Percentiles rank a stretch among this genome's conserved stretches.
Evolutionary conservation across 2,329 filamentous ascomycete species (phyloP).

Genomic region (Paecilomyces variotii): DNA sequence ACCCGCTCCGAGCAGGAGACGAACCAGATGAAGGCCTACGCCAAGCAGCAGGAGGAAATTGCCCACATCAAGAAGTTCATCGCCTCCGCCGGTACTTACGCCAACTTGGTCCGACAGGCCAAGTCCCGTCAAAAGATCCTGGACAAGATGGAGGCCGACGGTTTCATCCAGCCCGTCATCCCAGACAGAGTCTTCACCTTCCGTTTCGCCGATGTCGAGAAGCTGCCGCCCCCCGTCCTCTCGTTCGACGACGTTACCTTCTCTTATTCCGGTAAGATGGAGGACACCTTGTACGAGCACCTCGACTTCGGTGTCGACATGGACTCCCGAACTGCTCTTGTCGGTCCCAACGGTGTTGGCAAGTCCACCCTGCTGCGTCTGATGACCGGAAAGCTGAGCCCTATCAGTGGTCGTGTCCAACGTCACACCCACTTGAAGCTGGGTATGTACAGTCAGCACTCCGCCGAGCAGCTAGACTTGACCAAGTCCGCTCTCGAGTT

Average conservation of each 20-base stretch:
- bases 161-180: constrained; percentile 87
- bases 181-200: constrained; percentile 89
- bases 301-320: constrained; percentile 98
- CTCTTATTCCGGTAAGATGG: constrained; percentile 83
- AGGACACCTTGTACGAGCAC: constrained; percentile 93
- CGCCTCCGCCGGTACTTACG: constrained; percentile 97
- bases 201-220: constrained; percentile 97
- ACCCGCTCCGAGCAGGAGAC: constrained; percentile 87
- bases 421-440: constrained; percentile 98
- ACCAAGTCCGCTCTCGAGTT: constrained; percentile 98
- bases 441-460: constrained; percentile 97
- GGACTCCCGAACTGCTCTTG: constrained; percentile 94
- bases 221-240: constrained; percentile 94
- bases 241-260: constrained; percentile 97
- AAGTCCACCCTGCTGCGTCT: constrained; percentile 94
- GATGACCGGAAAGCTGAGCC: constrained; percentile 91
- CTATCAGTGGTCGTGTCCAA: constrained; percentile 71
- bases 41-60: constrained; percentile 99
- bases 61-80: constrained; percentile 99
- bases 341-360: constrained; percentile 97
- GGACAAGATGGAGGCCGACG: constrained; percentile 99
- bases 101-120: constrained; percentile 97
- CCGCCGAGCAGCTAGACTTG: constrained; percentile 92
- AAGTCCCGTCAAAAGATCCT: constrained; percentile 99
- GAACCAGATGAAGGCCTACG: constrained; percentile 98